phyloP scores from a whole-genome alignment of 257 asterid species.

The Solanum neorickii region DNA sequence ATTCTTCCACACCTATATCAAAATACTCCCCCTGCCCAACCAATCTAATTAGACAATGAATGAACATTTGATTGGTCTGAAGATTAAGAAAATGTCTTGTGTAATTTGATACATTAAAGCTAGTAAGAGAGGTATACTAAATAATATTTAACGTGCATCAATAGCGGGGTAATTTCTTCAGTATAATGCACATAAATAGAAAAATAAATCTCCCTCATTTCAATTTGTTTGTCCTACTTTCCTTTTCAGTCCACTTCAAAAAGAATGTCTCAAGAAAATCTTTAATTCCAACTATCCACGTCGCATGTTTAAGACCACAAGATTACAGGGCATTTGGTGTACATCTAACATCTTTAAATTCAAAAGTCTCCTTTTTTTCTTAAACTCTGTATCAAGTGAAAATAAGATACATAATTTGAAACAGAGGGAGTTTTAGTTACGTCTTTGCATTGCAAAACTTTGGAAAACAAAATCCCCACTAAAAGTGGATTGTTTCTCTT shows the following conservation, averaged over 20 bases:
- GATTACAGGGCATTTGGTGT: background rate
- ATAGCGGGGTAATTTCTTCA: background rate
- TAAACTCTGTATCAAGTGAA: background rate
- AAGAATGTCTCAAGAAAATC: background rate
- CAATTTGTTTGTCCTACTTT: background rate
- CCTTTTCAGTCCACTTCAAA: background rate
- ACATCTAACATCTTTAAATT: background rate
- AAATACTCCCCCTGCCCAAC: background rate
- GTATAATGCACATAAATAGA: background rate
- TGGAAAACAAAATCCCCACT: background rate
- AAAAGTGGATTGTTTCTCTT: background rate
- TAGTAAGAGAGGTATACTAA: background rate
- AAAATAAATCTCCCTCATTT: background rate
- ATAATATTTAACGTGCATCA: background rate
- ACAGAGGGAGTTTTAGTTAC: background rate
- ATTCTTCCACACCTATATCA: background rate
- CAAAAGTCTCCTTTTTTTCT: background rate
- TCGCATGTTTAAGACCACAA: background rate
- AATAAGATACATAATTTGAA: background rate
- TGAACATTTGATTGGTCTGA: background rate
- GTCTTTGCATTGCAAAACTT: background rate
- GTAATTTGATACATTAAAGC: background rate
- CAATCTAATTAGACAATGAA: background rate
- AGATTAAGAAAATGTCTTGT: background rate
- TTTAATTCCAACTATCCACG: background rate